These are phyloP conservation scores for Entomortierella chlamydospora DNA, from an alignment of 192 early-diverging fungal genomes.

Conservation along the genomic window DNA sequence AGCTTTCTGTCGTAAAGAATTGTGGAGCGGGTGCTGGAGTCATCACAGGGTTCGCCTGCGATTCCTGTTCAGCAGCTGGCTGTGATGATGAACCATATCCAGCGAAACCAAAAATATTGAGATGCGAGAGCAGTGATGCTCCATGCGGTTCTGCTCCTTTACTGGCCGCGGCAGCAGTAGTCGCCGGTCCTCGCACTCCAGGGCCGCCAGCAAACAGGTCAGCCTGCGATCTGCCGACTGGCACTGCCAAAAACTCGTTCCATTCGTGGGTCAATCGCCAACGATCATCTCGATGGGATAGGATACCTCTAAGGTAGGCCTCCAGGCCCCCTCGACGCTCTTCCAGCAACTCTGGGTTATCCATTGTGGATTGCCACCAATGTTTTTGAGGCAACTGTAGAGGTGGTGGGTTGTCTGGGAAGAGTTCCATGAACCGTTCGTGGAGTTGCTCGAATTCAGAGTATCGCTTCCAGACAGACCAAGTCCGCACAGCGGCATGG, in stretches of 20 bases:
- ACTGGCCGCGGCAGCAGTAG: conserved; percentile 8
- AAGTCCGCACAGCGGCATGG: conserved; percentile 81
- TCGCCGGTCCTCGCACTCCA: conserved; percentile 3
- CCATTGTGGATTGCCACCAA: conserved; percentile 70
- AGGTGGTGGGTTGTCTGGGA: conserved; percentile 74
- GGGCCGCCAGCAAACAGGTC: conserved; percentile 32
- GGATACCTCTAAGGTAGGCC: conserved; percentile 80
- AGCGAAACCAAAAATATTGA: conserved; percentile 59
- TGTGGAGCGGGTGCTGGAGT: conserved; percentile 27
- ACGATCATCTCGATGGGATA: conserved; percentile 75
- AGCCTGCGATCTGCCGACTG: conserved; percentile 58
- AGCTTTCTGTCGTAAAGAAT: conserved; percentile 76
- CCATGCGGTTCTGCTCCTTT: conserved; percentile 14
- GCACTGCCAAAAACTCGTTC: conserved; percentile 80
- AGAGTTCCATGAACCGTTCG: conserved; percentile 68
- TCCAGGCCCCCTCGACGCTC: conserved; percentile 82
- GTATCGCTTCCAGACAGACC: conserved; percentile 90
- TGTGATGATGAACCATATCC: not conserved
- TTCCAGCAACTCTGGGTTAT: conserved; percentile 73
- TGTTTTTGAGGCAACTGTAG: conserved; percentile 78
- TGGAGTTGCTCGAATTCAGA: conserved; percentile 85
- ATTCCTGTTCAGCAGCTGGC: not conserved
- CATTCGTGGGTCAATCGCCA: conserved; percentile 81
- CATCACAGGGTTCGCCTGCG: conserved; percentile 1
- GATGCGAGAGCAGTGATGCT: conserved; percentile 35